phyloP scores from a whole-genome alignment of 768 basidiomycete species.

The Neoboletus magnificus region DNA sequence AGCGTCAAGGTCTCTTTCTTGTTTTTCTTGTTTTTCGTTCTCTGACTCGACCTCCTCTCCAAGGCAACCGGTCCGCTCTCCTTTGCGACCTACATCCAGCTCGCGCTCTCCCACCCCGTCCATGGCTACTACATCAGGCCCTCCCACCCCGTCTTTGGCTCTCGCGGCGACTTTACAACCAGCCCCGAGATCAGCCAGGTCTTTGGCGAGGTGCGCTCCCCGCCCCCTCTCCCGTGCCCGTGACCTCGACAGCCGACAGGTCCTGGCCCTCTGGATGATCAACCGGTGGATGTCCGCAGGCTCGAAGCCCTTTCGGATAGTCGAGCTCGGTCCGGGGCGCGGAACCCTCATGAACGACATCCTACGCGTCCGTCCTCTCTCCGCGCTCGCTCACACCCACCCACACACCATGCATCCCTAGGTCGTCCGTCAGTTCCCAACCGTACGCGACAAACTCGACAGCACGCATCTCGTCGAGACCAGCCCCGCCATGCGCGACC shows the following conservation, averaged over 20 bases:
- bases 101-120: slow-evolving; percentile 85
- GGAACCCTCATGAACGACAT: slow-evolving; percentile 92
- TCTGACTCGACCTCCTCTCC: neutral
- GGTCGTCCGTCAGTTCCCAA: slow-evolving; percentile 51
- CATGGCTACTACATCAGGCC: slow-evolving; percentile 90
- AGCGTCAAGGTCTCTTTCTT: slow-evolving; percentile 57
- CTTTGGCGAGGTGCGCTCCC: slow-evolving; percentile 83
- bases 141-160: slow-evolving; percentile 73
- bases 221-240: neutral
- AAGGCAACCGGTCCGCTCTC: slow-evolving; percentile 89
- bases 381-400: neutral
- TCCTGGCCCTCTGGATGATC: slow-evolving; percentile 83
- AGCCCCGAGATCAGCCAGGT: slow-evolving; percentile 95
- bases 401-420: slow-evolving; percentile 20
- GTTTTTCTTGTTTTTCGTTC: too few species aligned
- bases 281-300: slow-evolving; percentile 67
- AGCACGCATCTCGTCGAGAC: slow-evolving; percentile 80
- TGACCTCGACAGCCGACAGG: slow-evolving; percentile 43
- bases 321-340: slow-evolving; percentile 92
- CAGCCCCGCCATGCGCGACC: slow-evolving; percentile 58
- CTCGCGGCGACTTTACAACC: slow-evolving; percentile 90
- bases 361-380: slow-evolving; percentile 55
- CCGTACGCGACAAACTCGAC: slow-evolving; percentile 34
- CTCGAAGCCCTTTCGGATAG: slow-evolving; percentile 55
- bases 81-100: slow-evolving; percentile 86